Evolutionary conservation across 164 flowering plant genomes (phyloP), one percentile per base, ranked within the genome.

Genomic region (Stephania yunnanensis): DNA sequence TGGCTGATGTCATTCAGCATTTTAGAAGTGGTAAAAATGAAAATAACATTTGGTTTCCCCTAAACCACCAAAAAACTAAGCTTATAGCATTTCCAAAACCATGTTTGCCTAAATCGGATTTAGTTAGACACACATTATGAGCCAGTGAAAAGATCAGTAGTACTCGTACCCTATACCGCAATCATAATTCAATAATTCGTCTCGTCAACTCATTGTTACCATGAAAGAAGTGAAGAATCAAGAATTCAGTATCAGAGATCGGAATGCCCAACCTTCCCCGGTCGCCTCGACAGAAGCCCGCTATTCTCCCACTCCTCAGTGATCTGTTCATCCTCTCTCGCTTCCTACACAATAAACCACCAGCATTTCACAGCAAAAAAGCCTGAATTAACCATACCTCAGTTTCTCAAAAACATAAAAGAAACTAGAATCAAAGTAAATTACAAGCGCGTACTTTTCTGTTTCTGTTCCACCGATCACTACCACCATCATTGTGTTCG

Each of bases 241-340:
- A 71, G 17, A 55, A 36, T 11, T 55, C 13, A 71, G 29, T n/a
- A 22, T 6, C 5, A 53, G 53, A 30, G 42, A 63, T 15, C 69
- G 15, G 3, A 50, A 61, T 8, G 53, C 53, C 53, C 13, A 3
- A 85, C 89, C 88, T 84, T 69, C 4, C 82, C 86, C 61, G 82
- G 80, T 63, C 79, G 82, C 76, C 83, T 82, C 2, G 81, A 74
- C 73, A 4, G 42, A 36, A 4, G 42, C 42, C 42, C 82, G 82
- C 69, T 79, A 75, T 53, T 84, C 81, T 69, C 76, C 81, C 61
- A 55, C 74, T 6, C 75, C 79, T 74, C 72, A 84, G 42, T 36
- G 42, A 79, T 75, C 65, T 78, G 81, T 72, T 80, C 85, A 64
- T 73, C 74, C 44, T 76, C 48, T 25, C 75, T 75, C 75, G 76